Conservation (phyloP, 1,139 yeast species). For the Pichia sp. region DNA sequence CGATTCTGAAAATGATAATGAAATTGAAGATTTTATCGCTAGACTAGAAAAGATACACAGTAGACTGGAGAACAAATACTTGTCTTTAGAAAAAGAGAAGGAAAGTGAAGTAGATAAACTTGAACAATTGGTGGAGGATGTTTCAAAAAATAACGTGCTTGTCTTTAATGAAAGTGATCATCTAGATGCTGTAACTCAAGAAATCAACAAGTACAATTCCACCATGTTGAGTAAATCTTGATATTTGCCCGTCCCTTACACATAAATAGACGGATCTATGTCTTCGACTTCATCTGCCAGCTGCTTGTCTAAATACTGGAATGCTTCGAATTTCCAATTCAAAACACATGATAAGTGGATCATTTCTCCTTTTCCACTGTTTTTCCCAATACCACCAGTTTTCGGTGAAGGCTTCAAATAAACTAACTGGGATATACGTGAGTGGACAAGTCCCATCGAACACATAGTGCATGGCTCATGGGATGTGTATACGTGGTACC, state of each 20-base stretch:
- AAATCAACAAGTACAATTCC: not conserved
- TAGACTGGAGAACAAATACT: not conserved
- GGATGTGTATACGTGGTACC: constrained; percentile 75
- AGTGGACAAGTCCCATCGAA: constrained; percentile 91
- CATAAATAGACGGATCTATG: constrained; percentile 26
- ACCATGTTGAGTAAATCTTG: not conserved
- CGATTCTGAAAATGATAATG: not conserved
- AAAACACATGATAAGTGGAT: constrained; percentile 68
- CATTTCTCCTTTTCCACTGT: constrained; percentile 64
- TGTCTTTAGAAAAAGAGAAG: not conserved
- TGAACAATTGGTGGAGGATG: not conserved
- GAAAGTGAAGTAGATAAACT: not conserved
- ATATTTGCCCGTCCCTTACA: constrained; percentile 4
- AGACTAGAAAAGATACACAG: constrained; percentile 5
- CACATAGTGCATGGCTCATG: constrained; percentile 99
- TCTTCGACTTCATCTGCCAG: constrained; percentile 26
- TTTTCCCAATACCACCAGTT: constrained; percentile 55
- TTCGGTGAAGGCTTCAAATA: constrained; percentile 45
- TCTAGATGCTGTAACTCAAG: not conserved
- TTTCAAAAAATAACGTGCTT: not conserved
- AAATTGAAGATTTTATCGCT: constrained; percentile 3
- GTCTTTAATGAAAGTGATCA: not conserved
- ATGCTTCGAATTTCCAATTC: constrained; percentile 78
- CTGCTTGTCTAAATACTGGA: constrained; percentile 43
- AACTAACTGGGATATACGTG: constrained; percentile 67